A percentile compares a stretch with the other conserved stretches of the same genome.
These are phyloP conservation scores for Angophora floribunda DNA, from an alignment of 345 rosid genomes.

Conservation along the genomic window DNA sequence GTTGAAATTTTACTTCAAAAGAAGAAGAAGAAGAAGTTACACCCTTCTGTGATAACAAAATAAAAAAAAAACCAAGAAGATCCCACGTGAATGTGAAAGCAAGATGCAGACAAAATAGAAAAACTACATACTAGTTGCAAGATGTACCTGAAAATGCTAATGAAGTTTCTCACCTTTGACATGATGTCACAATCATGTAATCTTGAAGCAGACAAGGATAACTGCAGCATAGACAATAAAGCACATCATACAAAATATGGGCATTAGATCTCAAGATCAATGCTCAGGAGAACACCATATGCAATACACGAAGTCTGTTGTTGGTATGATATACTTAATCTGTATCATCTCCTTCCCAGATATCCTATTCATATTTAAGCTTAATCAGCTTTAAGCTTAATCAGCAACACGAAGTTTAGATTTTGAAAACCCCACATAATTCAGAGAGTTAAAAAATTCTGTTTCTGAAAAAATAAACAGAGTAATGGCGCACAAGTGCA, in stretches of 20 bases:
- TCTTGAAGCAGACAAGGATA: not conserved
- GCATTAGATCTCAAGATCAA: not conserved
- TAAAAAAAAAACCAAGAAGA: not conserved
- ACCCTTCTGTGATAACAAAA: not conserved
- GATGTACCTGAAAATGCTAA: not conserved
- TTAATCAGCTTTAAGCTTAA: not conserved
- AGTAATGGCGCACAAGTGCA: not conserved
- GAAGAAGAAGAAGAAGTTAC: not conserved
- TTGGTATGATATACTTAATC: fast-evolving
- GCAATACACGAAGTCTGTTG: not conserved
- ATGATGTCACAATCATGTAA: no score
- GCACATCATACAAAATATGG: not conserved
- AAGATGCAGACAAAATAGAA: not conserved
- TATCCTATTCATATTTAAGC: not conserved
- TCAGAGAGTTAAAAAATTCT: not conserved
- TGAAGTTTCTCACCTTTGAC: slow-evolving; percentile 16
- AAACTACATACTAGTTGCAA: not conserved
- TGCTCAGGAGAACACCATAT: not conserved
- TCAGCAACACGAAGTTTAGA: not conserved
- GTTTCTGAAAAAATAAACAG: not conserved
- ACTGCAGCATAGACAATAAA: not conserved
- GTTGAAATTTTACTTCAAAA: not conserved
- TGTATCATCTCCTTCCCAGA: not conserved
- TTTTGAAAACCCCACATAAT: not conserved
- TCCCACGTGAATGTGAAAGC: not conserved